phyloP scores from a whole-genome alignment of 768 basidiomycete genomes.

The Suillus fuscotomentosus region DNA sequence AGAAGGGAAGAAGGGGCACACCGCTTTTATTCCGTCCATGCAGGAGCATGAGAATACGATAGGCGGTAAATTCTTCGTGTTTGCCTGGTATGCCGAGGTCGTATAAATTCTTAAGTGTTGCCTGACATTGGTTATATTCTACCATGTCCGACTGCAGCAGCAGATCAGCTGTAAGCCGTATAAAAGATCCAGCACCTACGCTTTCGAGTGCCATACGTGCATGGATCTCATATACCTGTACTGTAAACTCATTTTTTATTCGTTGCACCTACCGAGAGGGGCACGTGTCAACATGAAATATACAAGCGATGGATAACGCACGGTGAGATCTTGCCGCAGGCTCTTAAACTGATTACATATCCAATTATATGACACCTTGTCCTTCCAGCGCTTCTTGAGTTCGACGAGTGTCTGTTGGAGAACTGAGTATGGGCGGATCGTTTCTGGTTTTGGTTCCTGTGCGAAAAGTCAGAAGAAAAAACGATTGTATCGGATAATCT shows the following conservation, averaged over 20 bases:
- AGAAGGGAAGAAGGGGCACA: constrained; percentile 36
- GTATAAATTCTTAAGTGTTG: constrained; percentile 84
- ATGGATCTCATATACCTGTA: constrained; percentile 97
- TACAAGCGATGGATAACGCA: constrained; percentile 42
- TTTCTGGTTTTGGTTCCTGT: constrained; percentile 94
- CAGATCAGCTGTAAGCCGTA: constrained; percentile 18
- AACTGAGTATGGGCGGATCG: constrained; percentile 85
- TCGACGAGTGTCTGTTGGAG: constrained; percentile 83
- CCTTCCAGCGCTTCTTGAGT: constrained; percentile 86
- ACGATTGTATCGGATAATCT: not conserved
- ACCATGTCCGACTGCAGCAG: constrained; percentile 84
- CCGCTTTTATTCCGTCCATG: constrained; percentile 94
- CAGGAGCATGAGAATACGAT: constrained; percentile 93
- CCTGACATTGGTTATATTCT: constrained; percentile 98
- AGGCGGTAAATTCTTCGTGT: constrained; percentile 95
- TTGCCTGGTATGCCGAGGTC: constrained; percentile 91
- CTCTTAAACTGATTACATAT: constrained; percentile 99
- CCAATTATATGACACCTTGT: constrained; percentile 76
- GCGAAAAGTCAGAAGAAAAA: constrained; percentile 4
- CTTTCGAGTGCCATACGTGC: constrained; percentile 95
- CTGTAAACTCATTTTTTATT: constrained; percentile 98
- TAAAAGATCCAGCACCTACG: constrained; percentile 41
- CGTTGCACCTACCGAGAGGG: constrained; percentile 77
- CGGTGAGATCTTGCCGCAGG: constrained; percentile 94
- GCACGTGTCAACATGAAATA: constrained; percentile 10